Percentiles rank a stretch among this genome's conserved stretches.
phyloP scores from a whole-genome alignment of 2,329 filamentous ascomycete genomes.

The Aspergillus vadensis region DNA sequence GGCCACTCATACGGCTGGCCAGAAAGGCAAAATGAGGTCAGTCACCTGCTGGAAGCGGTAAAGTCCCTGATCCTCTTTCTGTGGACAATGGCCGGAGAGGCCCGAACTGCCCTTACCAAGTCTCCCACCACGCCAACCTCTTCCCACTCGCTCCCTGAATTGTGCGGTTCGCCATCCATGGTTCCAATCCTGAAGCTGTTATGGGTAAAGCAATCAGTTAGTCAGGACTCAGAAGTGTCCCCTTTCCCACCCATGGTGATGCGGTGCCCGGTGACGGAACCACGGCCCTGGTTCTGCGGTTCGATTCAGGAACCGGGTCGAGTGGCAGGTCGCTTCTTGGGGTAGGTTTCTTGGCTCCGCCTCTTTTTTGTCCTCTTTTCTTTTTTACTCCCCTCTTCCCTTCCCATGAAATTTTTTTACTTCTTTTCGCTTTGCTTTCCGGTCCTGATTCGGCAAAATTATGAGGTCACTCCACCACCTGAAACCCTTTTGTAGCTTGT shows the following conservation, averaged over 20 bases:
- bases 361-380: slow-evolving; percentile 1
- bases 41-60: not conserved
- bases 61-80: not conserved
- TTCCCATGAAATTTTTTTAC: not conserved
- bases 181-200: not conserved
- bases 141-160: not conserved
- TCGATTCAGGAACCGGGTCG: slow-evolving; percentile 4
- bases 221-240: not conserved
- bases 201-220: not conserved
- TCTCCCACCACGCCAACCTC: not conserved
- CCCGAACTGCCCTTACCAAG: not conserved
- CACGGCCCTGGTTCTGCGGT: not conserved
- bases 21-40: not conserved
- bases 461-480: slow-evolving; percentile 5
- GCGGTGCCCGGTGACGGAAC: not conserved
- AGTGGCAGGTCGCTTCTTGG: not conserved
- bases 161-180: not conserved
- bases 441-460: slow-evolving; percentile 4
- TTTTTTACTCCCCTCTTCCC: not conserved
- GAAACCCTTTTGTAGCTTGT: slow-evolving; percentile 10
- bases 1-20: not conserved
- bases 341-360: not conserved
- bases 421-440: not conserved
- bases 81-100: not conserved
- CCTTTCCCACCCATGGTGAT: not conserved